phyloP scores from a whole-genome alignment of 352 stramenopile species.

The Phytopythium kandeliae region DNA sequence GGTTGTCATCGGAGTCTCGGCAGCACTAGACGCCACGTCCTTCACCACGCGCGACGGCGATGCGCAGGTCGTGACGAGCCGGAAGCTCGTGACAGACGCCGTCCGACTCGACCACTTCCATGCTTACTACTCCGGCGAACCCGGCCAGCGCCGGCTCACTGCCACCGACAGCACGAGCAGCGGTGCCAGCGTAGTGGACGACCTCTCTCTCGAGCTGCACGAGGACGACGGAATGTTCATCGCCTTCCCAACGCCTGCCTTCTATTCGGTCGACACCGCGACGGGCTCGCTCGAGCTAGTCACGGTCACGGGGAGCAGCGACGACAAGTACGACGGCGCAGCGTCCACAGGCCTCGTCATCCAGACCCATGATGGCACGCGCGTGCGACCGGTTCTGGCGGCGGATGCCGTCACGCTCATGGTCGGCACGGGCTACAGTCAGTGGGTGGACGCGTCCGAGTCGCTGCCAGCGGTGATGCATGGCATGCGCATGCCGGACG shows the following conservation, averaged over 20 bases:
- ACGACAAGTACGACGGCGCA: constrained; percentile 9
- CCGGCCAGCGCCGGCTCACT: constrained; percentile 2
- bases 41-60: constrained; percentile 42
- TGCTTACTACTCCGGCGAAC: constrained; percentile 29
- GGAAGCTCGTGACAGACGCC: constrained; percentile 45
- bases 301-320: constrained; percentile 12
- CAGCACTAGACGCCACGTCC: constrained; percentile 31
- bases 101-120: constrained; percentile 63
- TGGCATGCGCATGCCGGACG: constrained; percentile 47
- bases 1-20: constrained; percentile 36
- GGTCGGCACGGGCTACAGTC: constrained; percentile 48
- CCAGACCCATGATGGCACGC: constrained; percentile 28
- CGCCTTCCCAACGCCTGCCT: constrained; percentile 38
- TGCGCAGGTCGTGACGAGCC: constrained; percentile 23
- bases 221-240: constrained; percentile 62
- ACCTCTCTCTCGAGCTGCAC: constrained; percentile 47
- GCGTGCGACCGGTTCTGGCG: constrained; percentile 39
- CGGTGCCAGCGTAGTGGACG: constrained; percentile 6
- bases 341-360: constrained; percentile 52
- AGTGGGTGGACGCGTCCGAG: constrained; percentile 43
- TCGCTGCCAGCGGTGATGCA: constrained; percentile 47
- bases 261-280: constrained; percentile 42
- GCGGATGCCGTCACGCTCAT: constrained; percentile 53
- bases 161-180: constrained; percentile 3
- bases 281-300: constrained; percentile 13